Percentiles rank a stretch among this genome's conserved stretches.
These are phyloP conservation scores for Mycena epipterygia DNA, from an alignment of 768 basidiomycete genomes.

Conservation along the genomic window DNA sequence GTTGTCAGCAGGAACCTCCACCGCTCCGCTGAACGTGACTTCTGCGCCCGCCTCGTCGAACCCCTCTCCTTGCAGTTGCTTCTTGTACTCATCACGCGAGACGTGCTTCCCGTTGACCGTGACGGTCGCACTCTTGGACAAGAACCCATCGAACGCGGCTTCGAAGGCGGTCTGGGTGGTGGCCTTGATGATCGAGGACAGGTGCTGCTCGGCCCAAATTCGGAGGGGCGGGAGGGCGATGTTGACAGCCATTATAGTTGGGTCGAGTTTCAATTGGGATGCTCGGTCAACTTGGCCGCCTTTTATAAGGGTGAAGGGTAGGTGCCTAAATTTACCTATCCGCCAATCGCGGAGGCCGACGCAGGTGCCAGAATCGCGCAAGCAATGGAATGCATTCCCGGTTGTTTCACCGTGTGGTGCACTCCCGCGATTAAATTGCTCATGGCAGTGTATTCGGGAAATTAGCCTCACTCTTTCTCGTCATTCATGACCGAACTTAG, in stretches of 20 bases:
- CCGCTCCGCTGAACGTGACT: constrained; percentile 46
- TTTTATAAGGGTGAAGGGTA: not conserved
- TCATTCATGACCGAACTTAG: not conserved
- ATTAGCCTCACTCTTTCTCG: not conserved
- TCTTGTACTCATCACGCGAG: constrained; percentile 56
- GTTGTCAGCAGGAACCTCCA: constrained; percentile 44
- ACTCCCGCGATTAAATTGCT: no score
- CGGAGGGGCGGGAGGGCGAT: constrained; percentile 52
- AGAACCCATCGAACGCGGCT: constrained; percentile 55
- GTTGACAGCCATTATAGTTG: constrained; percentile 6
- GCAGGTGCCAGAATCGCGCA: not conserved
- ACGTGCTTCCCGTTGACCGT: constrained; percentile 57
- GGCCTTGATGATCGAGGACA: constrained; percentile 55
- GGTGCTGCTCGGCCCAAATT: constrained; percentile 55
- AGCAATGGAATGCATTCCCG: not conserved
- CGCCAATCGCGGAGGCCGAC: constrained; percentile 19
- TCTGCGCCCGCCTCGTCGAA: constrained; percentile 46
- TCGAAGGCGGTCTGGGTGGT: constrained; percentile 51
- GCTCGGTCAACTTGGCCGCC: not conserved
- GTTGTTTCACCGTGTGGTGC: not conserved
- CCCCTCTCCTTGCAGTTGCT: constrained; percentile 47
- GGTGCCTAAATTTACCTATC: not conserved
- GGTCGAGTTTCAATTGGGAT: not conserved
- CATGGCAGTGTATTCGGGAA: not conserved
- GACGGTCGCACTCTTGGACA: constrained; percentile 52